A percentile compares a stretch with the other conserved stretches of the same genome.
phyloP scores from a whole-genome alignment of 768 basidiomycete species.

The Phaeotremella fagi region DNA sequence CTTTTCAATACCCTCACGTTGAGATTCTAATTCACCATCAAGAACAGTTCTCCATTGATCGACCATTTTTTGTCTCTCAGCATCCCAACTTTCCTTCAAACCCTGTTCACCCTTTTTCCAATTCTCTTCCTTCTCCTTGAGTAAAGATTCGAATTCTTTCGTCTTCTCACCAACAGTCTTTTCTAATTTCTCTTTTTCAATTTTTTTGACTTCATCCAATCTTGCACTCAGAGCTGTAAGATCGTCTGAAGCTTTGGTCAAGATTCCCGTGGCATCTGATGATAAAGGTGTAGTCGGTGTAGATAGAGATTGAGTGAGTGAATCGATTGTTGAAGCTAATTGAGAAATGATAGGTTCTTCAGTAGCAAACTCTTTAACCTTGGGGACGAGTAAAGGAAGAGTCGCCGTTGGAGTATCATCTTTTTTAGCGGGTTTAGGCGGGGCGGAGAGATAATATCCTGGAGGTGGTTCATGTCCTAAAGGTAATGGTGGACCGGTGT shows the following conservation, averaged over 20 bases:
- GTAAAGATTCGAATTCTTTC: conserved; percentile 59
- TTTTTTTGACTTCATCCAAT: conserved; percentile 72
- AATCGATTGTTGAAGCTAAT: conserved; percentile 87
- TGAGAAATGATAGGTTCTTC: conserved; percentile 91
- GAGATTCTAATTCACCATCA: conserved; percentile 74
- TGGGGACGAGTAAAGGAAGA: conserved; percentile 76
- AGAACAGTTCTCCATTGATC: conserved; percentile 80
- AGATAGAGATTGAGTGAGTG: conserved; percentile 76
- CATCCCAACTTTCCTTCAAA: conserved; percentile 72
- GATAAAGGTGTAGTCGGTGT: conserved; percentile 51
- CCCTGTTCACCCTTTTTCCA: conserved; percentile 79
- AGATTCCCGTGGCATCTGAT: conserved; percentile 55
- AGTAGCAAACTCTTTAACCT: conserved; percentile 61
- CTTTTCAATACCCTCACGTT: conserved; percentile 90
- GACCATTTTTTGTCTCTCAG: conserved; percentile 68
- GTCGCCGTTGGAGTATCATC: conserved; percentile 45
- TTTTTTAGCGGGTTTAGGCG: conserved; percentile 18
- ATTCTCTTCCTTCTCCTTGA: conserved; percentile 75
- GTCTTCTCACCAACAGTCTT: conserved; percentile 73
- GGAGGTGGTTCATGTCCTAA: conserved; percentile 91
- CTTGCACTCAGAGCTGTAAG: conserved; percentile 70
- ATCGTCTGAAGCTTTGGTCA: conserved; percentile 75
- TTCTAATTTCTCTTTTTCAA: conserved; percentile 67
- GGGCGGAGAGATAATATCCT: conserved; percentile 61
- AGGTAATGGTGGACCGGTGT: conserved; percentile 67